phyloP scores from a whole-genome alignment of 768 basidiomycete genomes.

The Russula emetica region DNA sequence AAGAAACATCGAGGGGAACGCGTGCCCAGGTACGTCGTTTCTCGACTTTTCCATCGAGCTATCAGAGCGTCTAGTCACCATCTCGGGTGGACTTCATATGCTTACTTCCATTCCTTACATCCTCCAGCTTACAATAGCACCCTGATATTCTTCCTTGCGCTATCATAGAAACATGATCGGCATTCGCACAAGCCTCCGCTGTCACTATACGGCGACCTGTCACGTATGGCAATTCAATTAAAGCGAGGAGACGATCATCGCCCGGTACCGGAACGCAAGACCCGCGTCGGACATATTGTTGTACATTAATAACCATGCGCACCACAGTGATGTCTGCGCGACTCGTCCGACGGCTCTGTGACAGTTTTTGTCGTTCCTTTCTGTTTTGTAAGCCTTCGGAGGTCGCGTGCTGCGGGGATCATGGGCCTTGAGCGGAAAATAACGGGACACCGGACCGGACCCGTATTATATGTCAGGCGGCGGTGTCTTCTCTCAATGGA shows the following conservation, averaged over 20 bases:
- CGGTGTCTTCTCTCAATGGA: too few relatives aligned
- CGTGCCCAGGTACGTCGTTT: background rate
- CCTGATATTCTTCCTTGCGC: background rate
- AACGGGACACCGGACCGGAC: conserved; percentile 7
- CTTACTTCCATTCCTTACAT: conserved; percentile 4
- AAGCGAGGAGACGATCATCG: background rate
- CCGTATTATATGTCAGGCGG: background rate
- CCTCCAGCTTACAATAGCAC: background rate
- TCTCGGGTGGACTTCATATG: background rate
- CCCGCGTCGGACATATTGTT: background rate
- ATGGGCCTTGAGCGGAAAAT: background rate
- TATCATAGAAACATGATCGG: conserved; percentile 9
- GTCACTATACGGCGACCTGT: background rate
- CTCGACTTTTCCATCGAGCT: conserved; percentile 1
- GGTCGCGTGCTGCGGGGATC: conserved; percentile 1
- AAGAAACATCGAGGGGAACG: conserved; percentile 1
- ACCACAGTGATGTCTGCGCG: background rate
- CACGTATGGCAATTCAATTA: background rate
- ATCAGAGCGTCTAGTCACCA: background rate
- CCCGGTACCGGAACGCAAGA: background rate
- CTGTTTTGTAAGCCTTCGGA: conserved; percentile 15
- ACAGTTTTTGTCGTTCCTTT: background rate
- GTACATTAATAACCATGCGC: background rate
- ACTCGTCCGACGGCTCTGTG: background rate
- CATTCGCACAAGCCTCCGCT: background rate